A percentile compares a stretch with the other conserved stretches of the same genome.
Evolutionary conservation across 768 basidiomycete species (phyloP).

Genomic region (Phanerodontia chrysosporium): DNA sequence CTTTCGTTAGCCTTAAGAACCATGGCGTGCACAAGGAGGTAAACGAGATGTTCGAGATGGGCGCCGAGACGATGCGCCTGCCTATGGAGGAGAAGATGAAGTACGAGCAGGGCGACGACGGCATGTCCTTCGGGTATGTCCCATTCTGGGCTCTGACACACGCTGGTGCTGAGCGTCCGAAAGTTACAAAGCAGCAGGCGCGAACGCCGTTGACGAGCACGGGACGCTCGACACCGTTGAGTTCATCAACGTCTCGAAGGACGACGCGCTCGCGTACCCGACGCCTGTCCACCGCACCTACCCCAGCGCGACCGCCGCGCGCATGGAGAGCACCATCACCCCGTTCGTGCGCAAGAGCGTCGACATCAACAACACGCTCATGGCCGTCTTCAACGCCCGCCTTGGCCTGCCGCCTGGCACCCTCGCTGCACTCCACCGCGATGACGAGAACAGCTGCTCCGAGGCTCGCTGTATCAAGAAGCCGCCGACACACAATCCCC

Average conservation of each 20-base stretch:
- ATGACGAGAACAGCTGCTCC: constrained; percentile 25
- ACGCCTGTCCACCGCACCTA: constrained; percentile 28
- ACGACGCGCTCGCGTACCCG: constrained; percentile 34
- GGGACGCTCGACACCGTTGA: constrained; percentile 30
- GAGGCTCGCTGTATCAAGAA: constrained; percentile 32
- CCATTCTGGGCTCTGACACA: not conserved
- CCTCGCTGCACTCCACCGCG: constrained; percentile 23
- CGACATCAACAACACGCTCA: constrained; percentile 25
- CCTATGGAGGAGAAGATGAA: constrained; percentile 38
- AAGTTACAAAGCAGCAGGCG: constrained; percentile 30
- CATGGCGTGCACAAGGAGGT: constrained; percentile 36
- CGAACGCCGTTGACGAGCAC: constrained; percentile 30
- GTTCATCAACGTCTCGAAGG: constrained; percentile 34
- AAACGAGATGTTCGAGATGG: constrained; percentile 38
- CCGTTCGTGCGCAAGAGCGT: constrained; percentile 27
- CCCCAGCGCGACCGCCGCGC: constrained; percentile 25
- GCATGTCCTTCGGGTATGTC: constrained; percentile 35
- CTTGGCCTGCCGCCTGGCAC: constrained; percentile 30
- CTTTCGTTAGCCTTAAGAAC: constrained; percentile 35
- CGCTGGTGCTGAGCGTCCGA: not conserved
- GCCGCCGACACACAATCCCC: constrained; percentile 18
- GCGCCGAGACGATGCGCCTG: constrained; percentile 36
- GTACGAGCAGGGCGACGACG: constrained; percentile 41
- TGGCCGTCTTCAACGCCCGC: constrained; percentile 27
- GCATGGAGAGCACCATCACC: constrained; percentile 26